Evolutionary conservation across 768 basidiomycete genomes (phyloP), one percentile per base, ranked within the genome.

Genomic region (Phanerodontia chrysosporium): DNA sequence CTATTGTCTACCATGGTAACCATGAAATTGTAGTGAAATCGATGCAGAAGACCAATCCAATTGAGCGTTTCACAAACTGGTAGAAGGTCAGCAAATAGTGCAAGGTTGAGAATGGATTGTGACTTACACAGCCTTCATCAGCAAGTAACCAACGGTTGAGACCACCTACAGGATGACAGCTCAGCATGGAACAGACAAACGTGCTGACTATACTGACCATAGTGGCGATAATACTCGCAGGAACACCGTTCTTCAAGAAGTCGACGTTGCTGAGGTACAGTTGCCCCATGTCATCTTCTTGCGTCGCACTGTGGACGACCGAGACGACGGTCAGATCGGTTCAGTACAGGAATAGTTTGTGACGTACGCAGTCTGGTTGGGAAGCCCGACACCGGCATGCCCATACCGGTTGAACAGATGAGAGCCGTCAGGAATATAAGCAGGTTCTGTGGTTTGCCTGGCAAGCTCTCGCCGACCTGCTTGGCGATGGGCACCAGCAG

Each of bases 321-420:
- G 14, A 7, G 14, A n/a, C n/a, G n/a, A n/a, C n/a, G 14, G 25
- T 52, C 22, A 66, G 36, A 45, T 36, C 48, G n/a, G 52, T 55
- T 57, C 24, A 48, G 45, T 30, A 3, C 21, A 28, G 8, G 39
- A 18, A 42, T 10, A 42, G 1, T 24, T 28, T n/a, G 42, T 35
- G 14, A 83, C 90, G 66, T 73, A 95, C 95, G 94, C 93, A 51
- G 93, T 95, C 75, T 97, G 93, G 72, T 98, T 97, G 96, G 96
- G 79, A 98, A 99, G n/a, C 97, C 97, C 61, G 92, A 95, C 39
- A 98, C 95, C 2, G 96, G 95, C 83, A 98, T 91, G 12, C 93
- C 96, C 97, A 99, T 99, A 1, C 96, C 97, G 5, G 92, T 79
- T 2, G 93, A 95, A 70, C 96, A 98, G 52, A 97, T 89, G 60